Base-by-base conservation (phyloP, 441 rosid species). In the Adansonia rubrostipa region DNA sequence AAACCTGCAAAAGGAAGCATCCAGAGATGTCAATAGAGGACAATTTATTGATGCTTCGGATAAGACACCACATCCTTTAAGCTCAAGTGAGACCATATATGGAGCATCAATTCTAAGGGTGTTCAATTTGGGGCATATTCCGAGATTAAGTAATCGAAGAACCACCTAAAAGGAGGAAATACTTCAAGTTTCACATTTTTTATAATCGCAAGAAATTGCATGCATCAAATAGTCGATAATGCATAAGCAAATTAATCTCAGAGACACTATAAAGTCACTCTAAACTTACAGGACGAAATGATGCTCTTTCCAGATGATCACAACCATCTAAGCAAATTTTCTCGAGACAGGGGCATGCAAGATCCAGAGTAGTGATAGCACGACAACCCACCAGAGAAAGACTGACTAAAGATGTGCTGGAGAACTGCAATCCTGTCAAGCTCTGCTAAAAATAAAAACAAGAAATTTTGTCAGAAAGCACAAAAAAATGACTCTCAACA, bases 1-100 rank as follows among this genome's bases (percentile, higher is more conserved):
- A 28, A 71, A 94, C 99, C 98, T 79, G 96, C 99, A 95, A 86
- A 97, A 97, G 58, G 99, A 97, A 78, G 98, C 97, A 86, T 97
- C 99, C 74, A 97, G 88, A 75, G 99, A 91, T 74, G 89, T 92
- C 64, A 95, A 84, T 51, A 84, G 91, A 76, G 98, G 98, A 78
- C 98, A 95, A 54, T 89, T 81, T 75, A 97, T 92, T 73, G 89
- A 87, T 78, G 94, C 98, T 78, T 92, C 92, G 51, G 98, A 91
- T 78, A 95, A 82, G 15, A 87, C 95, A 82, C 98, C 99, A 72
- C 98, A 97, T 79, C 98, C 98, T 86, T 97, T 91, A 87, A 97
- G 88, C 90, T 94, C 98, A 28, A 97, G 95, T 58, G 92, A 82
- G 81, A 87, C 89, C 99, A 97, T 91, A 77, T 54, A 74, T 6